Percentiles rank a stretch among this genome's conserved stretches.
These are phyloP conservation scores for Globisporangium polare DNA, from an alignment of 352 stramenopile species.

Conservation along the genomic window DNA sequence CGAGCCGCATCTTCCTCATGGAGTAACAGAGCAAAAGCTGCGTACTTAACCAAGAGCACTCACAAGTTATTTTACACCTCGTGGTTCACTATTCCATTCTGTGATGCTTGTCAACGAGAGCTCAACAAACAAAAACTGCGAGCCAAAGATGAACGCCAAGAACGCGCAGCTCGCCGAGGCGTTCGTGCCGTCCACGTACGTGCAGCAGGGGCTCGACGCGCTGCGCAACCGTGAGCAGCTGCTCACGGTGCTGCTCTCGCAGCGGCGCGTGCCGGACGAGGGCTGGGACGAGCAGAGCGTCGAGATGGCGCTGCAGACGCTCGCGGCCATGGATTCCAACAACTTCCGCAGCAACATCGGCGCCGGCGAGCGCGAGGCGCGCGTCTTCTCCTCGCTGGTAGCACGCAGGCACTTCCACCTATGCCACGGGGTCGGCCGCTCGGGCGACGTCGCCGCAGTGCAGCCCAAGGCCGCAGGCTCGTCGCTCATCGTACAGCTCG, in stretches of 20 bases:
- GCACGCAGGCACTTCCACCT: constrained; percentile 91
- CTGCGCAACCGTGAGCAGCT: constrained; percentile 62
- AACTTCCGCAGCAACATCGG: constrained; percentile 91
- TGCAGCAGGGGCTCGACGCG: constrained; percentile 72
- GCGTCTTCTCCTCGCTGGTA: constrained; percentile 83
- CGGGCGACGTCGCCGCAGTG: constrained; percentile 96
- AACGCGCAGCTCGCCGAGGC: constrained; percentile 47
- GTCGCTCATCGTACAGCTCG: constrained; percentile 94
- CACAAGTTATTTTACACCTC: background rate
- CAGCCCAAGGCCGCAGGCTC: constrained; percentile 98
- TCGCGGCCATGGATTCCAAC: constrained; percentile 94
- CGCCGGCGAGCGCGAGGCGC: constrained; percentile 96
- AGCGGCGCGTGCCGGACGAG: constrained; percentile 79
- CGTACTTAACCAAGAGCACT: background rate
- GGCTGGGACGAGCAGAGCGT: constrained; percentile 89
- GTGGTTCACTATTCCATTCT: background rate
- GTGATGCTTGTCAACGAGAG: constrained; percentile 3
- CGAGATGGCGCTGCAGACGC: constrained; percentile 81
- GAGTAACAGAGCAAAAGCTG: background rate
- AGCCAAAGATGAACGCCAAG: constrained; percentile 39
- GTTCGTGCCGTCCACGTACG: constrained; percentile 63
- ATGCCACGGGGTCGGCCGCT: constrained; percentile 95
- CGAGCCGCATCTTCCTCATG: constrained; percentile 92
- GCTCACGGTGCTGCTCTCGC: constrained; percentile 74
- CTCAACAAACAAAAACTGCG: background rate